Evolutionary conservation across 495 filamentous ascomycete species (phyloP), one percentile per base, ranked within the genome.

Genomic region (Hypoxylon rickii): DNA sequence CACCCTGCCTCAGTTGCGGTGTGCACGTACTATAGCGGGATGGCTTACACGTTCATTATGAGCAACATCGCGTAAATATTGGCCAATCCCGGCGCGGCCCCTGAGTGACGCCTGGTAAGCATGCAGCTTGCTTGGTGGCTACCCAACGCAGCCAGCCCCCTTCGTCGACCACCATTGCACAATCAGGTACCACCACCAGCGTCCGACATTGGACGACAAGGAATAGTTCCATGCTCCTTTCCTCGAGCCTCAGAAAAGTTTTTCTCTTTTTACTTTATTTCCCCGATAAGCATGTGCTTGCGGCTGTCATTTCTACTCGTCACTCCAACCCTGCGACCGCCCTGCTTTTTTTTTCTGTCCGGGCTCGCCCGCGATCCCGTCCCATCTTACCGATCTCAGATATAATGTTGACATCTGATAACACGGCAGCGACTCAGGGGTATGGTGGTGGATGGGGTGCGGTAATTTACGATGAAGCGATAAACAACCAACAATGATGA

Each of bases 251-350:
- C 58, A 56, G 37, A 61, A 29, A 55, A 29, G 13, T 16, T 7
- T n/a, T n/a, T n/a, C n/a, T n/a, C n/a, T n/a, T n/a, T n/a, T n/a
- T n/a, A n/a, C n/a, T n/a, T n/a, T n/a, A n/a, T 16, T 47, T 43
- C 40, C 51, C 58, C 41, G 58, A 56, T 50, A 51, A 55, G 51
- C 59, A 63, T 63, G 59, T 63, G 59, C 49, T 34, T 11, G 44
- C 33, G 19, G 32, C 26, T 22, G 20, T 21, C 11, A n/a, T 19
- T 63, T 58, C 60, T 73, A 29, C 65, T 80, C 38, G 75, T 75
- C 40, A 71, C n/a, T n/a, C n/a, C 70, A 45, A 67, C 68, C 68
- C 58, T 71, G 20, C 26, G 71, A 47, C 29, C 45, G 46, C 38
- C 55, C 33, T 50, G 50, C 21, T 60, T 8, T 22, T 58, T n/a